phyloP scores from a whole-genome alignment of 2,329 filamentous ascomycete species.

The Diaporthe sp. region DNA sequence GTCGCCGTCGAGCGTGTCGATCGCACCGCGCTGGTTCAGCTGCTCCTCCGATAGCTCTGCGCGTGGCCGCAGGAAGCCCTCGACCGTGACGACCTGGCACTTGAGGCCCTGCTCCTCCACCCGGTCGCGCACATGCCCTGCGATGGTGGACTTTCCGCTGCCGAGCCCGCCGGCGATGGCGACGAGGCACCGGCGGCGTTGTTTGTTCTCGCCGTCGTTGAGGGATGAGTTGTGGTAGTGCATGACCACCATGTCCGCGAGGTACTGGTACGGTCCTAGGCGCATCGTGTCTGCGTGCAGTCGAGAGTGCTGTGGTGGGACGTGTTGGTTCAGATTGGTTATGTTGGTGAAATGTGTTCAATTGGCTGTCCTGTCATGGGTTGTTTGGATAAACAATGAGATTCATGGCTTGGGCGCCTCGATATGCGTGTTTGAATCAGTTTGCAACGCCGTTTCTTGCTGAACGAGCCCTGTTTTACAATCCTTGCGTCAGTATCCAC shows the following conservation, averaged over 20 bases:
- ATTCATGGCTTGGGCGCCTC: not conserved
- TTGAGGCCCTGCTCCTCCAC: slow-evolving; percentile 6
- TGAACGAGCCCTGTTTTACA: slow-evolving; percentile 26
- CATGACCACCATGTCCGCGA: slow-evolving; percentile 26
- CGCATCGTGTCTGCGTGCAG: not conserved
- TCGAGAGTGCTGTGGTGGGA: not conserved
- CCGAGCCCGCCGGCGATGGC: slow-evolving; percentile 19
- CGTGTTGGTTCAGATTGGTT: not conserved
- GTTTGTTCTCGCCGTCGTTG: slow-evolving; percentile 1
- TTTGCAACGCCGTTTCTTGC: not conserved
- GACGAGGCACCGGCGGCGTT: slow-evolving; percentile 4
- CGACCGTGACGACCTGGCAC: slow-evolving; percentile 9
- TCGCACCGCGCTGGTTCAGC: slow-evolving; percentile 1
- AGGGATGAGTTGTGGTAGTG: slow-evolving; percentile 16
- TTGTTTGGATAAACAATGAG: not conserved
- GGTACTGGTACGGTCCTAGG: slow-evolving; percentile 12
- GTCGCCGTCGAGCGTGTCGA: slow-evolving; percentile 26
- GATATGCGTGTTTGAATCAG: not conserved
- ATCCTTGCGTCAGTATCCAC: slow-evolving; percentile 35
- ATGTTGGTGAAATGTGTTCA: not conserved
- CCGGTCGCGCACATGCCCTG: slow-evolving; percentile 17
- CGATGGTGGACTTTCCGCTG: slow-evolving; percentile 27
- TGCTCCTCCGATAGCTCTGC: not conserved
- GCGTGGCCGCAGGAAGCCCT: slow-evolving; percentile 16
- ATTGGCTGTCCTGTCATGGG: not conserved